Base-by-base conservation (phyloP, 2,329 filamentous ascomycete species). In the Aspergillus piperis region DNA sequence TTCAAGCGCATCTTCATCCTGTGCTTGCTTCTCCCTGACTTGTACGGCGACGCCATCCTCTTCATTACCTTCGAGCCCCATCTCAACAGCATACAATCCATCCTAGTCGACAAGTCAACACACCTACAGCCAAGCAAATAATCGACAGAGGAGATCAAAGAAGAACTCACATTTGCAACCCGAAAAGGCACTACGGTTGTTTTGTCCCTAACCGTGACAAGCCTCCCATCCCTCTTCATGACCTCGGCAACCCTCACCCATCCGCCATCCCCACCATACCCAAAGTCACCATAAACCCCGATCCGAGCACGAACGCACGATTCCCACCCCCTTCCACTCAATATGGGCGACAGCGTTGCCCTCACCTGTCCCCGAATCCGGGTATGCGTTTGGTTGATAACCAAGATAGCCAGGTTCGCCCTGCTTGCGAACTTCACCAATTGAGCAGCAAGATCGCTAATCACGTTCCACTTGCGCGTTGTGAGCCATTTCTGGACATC, bases 341-440 rank as follows among this genome's bases (percentile, higher is more conserved):
- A 82, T 42, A 91, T 87, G 15, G 92, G 90, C 56, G 88, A 84
- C 52, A 98, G 80, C 10, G 88, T 84, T 13, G 92, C 90, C 15
- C 71, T 65, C 82, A 84, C 65, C 79, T 82, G 64, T 84, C 88
- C 81, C 63, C 89, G 87, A 77, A 96, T 88, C 66, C 88, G 90
- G n/a, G 91, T 96, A 44, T 88, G 89, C 61, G 90, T 91, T 72
- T 96, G 92, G 39, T 88, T 92, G 52, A 92, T 82, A 19, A 95
- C 74, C 2, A 96, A 80, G 44, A 96, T 81, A 23, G 91, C 90
- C 55, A 93, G 82, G 68, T 90, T 84, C 64, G 86, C 84, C 30
- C 88, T 84, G 10, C 89, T 87, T 4, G 93, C 91, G 10, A 96
- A 82, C 68, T 89, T 93, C 62, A 89, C 85, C 3, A 88, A 76